Conservation (phyloP, 257 asterid genomes). For the Penstemon newberryi region DNA sequence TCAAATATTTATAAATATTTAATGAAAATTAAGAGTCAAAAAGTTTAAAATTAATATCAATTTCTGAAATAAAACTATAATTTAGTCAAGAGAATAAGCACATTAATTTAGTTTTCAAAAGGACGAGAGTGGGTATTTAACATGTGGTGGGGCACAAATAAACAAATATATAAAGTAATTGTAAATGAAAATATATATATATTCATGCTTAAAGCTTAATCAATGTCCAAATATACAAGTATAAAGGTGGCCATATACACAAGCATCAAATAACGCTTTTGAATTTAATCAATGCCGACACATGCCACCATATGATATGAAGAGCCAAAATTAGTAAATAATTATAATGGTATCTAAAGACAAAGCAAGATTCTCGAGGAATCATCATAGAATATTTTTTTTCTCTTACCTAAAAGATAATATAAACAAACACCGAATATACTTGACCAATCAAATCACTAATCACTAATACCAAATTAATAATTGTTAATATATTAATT, state of each 20-base stretch:
- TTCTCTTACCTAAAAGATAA: slow-evolving; percentile 35
- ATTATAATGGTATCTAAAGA: slow-evolving; percentile 31
- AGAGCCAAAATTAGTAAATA: slow-evolving; percentile 17
- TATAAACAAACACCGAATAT: slow-evolving; percentile 35
- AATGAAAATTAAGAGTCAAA: too few relatives aligned
- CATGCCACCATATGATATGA: slow-evolving; percentile 6
- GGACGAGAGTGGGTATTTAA: too few relatives aligned
- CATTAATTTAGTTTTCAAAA: too few relatives aligned
- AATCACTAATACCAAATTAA: slow-evolving; percentile 26
- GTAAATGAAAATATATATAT: too few relatives aligned
- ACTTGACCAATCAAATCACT: slow-evolving; percentile 37
- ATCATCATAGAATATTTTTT: slow-evolving; percentile 34
- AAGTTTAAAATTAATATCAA: too few relatives aligned
- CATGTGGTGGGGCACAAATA: too few relatives aligned
- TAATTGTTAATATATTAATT: slow-evolving; percentile 13
- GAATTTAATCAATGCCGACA: not conserved
- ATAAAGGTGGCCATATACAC: not conserved
- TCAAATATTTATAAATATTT: too few relatives aligned
- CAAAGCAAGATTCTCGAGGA: slow-evolving; percentile 45
- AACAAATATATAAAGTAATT: too few relatives aligned
- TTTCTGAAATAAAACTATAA: too few relatives aligned
- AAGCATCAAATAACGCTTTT: not conserved
- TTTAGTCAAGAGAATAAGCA: too few relatives aligned
- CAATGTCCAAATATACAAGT: too few relatives aligned
- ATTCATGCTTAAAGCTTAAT: too few relatives aligned